Conservation (phyloP, 1,139 yeast genomes). For the Debaryomyces psychrophilus region DNA sequence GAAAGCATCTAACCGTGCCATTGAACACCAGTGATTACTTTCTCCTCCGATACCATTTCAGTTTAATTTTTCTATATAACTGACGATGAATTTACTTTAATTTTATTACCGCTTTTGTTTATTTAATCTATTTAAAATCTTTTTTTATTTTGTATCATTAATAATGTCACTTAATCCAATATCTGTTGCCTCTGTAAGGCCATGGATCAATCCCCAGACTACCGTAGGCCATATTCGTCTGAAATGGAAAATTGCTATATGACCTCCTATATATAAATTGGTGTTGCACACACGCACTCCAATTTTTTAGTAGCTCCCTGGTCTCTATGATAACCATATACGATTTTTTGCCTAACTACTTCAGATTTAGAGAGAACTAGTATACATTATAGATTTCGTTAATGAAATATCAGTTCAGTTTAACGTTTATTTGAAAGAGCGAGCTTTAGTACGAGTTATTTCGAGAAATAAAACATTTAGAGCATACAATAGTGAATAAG, state of each 20-base stretch:
- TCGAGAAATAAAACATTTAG: neutral
- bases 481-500: neutral
- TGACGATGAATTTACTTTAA: constrained; percentile 7
- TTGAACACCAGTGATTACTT: neutral
- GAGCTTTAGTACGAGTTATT: neutral
- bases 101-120: constrained; percentile 5
- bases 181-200: neutral
- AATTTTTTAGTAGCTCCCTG: neutral
- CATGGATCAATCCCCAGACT: neutral
- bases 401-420: neutral
- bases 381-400: neutral
- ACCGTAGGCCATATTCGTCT: neutral
- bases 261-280: constrained; percentile 4
- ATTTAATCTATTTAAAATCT: constrained; percentile 7
- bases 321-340: neutral
- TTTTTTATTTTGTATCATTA: constrained; percentile 7
- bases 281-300: constrained; percentile 2
- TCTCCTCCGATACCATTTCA: constrained; percentile 9
- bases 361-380: neutral
- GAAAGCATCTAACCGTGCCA: constrained; percentile 53
- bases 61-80: constrained; percentile 9
- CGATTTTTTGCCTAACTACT: neutral
- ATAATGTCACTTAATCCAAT: neutral
- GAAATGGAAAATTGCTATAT: neutral
- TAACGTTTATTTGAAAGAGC: neutral